These are phyloP conservation scores for Hepatocystis sp. DNA, from an alignment of 169 alveolate genomes.

Conservation along the genomic window DNA sequence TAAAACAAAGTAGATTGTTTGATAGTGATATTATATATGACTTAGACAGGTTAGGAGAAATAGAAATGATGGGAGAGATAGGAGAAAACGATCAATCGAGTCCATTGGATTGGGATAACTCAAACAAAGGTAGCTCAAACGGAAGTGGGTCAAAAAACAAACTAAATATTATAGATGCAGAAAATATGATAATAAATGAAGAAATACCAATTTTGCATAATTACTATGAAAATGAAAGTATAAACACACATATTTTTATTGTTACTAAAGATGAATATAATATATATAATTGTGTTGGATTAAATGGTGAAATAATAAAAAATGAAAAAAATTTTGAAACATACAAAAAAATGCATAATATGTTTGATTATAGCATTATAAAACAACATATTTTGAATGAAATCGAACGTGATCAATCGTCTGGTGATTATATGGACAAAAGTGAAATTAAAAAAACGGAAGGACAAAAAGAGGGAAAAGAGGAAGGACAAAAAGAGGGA, in stretches of 20 bases:
- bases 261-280: slow-evolving; percentile 58
- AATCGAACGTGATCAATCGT: background rate
- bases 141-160: background rate
- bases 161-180: background rate
- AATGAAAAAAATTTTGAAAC: slow-evolving; percentile 48
- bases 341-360: slow-evolving; percentile 56
- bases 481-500: background rate
- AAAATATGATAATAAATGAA: background rate
- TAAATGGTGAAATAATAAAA: slow-evolving; percentile 73
- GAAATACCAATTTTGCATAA: slow-evolving; percentile 13
- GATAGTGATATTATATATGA: no score
- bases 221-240: slow-evolving; percentile 64
- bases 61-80: background rate
- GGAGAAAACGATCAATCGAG: background rate
- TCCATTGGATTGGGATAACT: background rate
- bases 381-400: slow-evolving; percentile 11
- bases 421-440: background rate
- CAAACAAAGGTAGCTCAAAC: background rate
- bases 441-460: background rate
- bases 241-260: slow-evolving; percentile 28
- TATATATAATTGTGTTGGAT: slow-evolving; percentile 56
- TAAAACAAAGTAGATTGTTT: background rate
- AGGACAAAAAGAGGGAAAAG: background rate
- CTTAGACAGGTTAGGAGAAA: no score
- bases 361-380: slow-evolving; percentile 18